Conservation (phyloP, 176 grass and related monocot genomes). For the Oryza australiensis region DNA sequence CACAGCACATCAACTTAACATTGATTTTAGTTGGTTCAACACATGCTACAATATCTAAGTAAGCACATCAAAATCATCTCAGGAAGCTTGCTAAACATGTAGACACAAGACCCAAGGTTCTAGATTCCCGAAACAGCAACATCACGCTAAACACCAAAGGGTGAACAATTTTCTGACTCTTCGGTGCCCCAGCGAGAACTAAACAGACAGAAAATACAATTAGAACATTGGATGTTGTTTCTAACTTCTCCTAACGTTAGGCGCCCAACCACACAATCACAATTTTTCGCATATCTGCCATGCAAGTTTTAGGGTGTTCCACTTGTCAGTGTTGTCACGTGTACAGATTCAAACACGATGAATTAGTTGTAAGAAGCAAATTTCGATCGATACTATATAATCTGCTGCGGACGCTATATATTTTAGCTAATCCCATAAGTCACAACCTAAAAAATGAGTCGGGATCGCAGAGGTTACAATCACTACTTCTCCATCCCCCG, state of each 20-base stretch:
- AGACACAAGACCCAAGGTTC: neutral
- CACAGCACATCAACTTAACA: neutral
- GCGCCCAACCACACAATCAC: too few species aligned
- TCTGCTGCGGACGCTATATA: neutral
- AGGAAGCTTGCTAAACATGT: neutral
- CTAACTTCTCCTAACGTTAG: neutral
- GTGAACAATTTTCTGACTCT: neutral
- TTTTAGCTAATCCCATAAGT: neutral
- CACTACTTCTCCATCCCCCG: neutral
- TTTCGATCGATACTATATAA: neutral
- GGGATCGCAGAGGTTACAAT: neutral
- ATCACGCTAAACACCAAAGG: neutral
- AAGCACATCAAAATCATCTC: neutral
- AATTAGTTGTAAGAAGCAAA: neutral
- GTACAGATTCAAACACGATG: neutral
- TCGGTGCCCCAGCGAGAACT: neutral
- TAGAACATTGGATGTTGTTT: neutral
- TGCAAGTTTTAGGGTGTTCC: neutral
- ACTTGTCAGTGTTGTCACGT: neutral
- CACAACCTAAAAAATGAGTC: neutral
- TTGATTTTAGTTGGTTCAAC: neutral
- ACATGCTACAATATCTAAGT: neutral
- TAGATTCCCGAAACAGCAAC: neutral
- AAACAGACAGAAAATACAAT: neutral
- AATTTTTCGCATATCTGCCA: neutral